A percentile compares a stretch with the other conserved stretches of the same genome.
phyloP scores from a whole-genome alignment of 2,329 filamentous ascomycete genomes.

The Exophiala aquamarina region DNA sequence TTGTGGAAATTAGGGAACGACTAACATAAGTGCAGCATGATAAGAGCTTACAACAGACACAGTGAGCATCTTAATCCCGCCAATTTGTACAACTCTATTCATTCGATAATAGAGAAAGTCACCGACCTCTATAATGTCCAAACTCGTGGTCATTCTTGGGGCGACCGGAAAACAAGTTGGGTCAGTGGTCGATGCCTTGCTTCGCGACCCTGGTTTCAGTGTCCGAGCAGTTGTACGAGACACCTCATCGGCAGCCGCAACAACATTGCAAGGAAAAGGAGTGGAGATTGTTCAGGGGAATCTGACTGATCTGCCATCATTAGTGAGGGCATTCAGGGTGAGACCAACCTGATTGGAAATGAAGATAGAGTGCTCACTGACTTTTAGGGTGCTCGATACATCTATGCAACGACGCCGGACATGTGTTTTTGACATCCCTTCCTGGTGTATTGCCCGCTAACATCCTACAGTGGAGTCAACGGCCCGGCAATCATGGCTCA shows the following conservation, averaged over 20 bases:
- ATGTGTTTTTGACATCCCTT: neutral
- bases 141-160: constrained; percentile 41
- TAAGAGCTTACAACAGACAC: neutral
- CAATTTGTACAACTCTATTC: too few species aligned
- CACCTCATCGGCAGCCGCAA: constrained; percentile 26
- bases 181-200: constrained; percentile 47
- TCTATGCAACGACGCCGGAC: constrained; percentile 51
- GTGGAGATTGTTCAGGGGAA: constrained; percentile 33
- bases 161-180: constrained; percentile 55
- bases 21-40: neutral
- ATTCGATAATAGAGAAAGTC: too few species aligned
- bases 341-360: neutral
- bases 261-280: constrained; percentile 25
- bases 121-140: neutral
- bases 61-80: constrained; percentile 2
- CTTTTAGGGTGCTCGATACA: constrained; percentile 43
- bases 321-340: constrained; percentile 30
- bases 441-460: too few species aligned
- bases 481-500: too few species aligned
- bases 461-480: too few species aligned
- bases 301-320: constrained; percentile 30
- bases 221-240: constrained; percentile 35
- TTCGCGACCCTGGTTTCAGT: constrained; percentile 40
- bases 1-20: neutral
- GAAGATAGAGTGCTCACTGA: neutral